These are phyloP conservation scores for Thalassiosira profunda DNA, from an alignment of 108 stramenopile species.

Conservation along the genomic window DNA sequence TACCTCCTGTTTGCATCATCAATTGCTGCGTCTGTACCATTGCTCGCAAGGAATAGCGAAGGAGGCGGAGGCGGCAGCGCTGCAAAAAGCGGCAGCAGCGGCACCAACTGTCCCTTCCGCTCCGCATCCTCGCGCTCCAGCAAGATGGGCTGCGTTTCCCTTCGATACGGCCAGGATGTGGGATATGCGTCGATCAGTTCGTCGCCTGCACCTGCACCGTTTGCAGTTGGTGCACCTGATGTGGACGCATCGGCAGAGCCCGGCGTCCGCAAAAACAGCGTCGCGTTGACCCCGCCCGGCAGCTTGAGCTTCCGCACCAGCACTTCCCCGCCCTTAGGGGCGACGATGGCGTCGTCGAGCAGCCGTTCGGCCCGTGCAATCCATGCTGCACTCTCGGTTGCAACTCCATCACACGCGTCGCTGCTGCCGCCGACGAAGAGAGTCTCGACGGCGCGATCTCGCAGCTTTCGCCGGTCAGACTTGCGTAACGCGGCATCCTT, in stretches of 20 bases:
- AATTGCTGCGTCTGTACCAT: slow-evolving; percentile 16
- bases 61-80: slow-evolving; percentile 32
- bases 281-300: slow-evolving; percentile 20
- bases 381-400: slow-evolving; percentile 37
- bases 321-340: slow-evolving; percentile 28
- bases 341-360: slow-evolving; percentile 33
- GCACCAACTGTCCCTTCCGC: slow-evolving; percentile 30
- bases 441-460: slow-evolving; percentile 35
- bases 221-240: not conserved
- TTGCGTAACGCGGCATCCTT: slow-evolving; percentile 80
- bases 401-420: slow-evolving; percentile 2
- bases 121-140: slow-evolving; percentile 35
- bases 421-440: slow-evolving; percentile 41
- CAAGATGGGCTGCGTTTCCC: slow-evolving; percentile 38
- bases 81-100: slow-evolving; percentile 36
- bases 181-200: slow-evolving; percentile 21
- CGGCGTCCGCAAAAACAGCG: slow-evolving; percentile 45
- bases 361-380: slow-evolving; percentile 36
- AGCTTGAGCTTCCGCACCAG: slow-evolving; percentile 37
- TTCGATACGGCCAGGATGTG: slow-evolving; percentile 40
- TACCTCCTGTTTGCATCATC: slow-evolving; percentile 11
- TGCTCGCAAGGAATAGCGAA: not conserved
- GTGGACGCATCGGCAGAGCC: not conserved
- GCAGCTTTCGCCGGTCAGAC: slow-evolving; percentile 68
- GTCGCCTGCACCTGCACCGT: too few species aligned